These are phyloP conservation scores for Sphagnum tenellum DNA, from an alignment of 225 moss, liverwort and hornwort genomes.

Conservation along the genomic window DNA sequence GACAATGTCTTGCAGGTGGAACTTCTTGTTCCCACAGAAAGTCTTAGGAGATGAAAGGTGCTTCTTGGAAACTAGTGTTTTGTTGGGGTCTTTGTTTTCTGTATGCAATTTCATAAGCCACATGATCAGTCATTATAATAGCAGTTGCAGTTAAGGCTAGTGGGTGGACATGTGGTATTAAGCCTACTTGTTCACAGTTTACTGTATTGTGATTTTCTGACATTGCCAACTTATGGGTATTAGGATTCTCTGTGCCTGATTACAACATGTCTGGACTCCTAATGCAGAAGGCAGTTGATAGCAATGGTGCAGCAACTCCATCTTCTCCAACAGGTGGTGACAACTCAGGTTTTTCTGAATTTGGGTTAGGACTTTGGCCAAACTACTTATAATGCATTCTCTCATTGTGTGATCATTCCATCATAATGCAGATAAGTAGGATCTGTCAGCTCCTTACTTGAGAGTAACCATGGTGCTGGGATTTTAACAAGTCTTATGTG, in stretches of 20 bases:
- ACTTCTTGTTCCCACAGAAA: too few species aligned
- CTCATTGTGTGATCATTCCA: background rate
- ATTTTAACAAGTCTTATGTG: background rate
- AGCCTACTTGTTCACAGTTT: background rate
- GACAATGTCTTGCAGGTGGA: conserved; percentile 21
- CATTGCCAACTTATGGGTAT: background rate
- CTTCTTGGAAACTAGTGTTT: too few species aligned
- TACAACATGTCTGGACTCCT: background rate
- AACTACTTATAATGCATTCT: background rate
- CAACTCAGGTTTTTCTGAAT: conserved; percentile 23
- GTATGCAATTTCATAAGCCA: conserved; percentile 3
- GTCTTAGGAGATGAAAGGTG: too few species aligned
- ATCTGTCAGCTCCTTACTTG: too few species aligned
- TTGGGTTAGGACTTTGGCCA: conserved; percentile 3
- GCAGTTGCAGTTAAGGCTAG: conserved; percentile 18
- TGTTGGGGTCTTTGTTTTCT: too few species aligned
- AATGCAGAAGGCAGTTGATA: conserved; percentile 14
- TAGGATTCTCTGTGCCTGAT: background rate
- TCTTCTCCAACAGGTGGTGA: conserved; percentile 17
- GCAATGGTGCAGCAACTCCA: conserved; percentile 14
- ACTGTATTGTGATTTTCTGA: background rate
- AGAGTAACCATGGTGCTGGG: too few species aligned
- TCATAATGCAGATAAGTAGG: background rate
- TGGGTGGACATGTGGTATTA: background rate
- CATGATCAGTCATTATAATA: conserved; percentile 12